Percentiles rank a stretch among this genome's conserved stretches.
Conservation (phyloP, 345 rosid genomes). For the Salix exigua region DNA sequence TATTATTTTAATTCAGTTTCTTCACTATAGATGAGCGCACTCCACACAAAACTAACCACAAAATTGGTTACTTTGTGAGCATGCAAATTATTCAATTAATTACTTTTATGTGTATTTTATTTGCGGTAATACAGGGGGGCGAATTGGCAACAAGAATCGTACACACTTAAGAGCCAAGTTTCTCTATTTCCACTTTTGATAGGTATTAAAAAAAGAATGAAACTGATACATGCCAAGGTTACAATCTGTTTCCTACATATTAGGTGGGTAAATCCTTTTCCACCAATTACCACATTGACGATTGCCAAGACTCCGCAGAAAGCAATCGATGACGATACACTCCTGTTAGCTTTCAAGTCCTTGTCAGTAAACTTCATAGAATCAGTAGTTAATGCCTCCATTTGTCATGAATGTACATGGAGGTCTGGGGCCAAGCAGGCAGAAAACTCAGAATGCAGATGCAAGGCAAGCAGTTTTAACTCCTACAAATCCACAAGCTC, state of each 20-base stretch:
- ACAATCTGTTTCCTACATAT: neutral
- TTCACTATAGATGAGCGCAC: too few relatives aligned
- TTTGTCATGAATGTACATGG: conserved; percentile 28
- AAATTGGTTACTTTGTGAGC: too few relatives aligned
- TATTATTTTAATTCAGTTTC: too few relatives aligned
- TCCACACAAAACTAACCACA: too few relatives aligned
- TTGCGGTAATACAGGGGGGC: neutral
- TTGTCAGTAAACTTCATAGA: conserved; percentile 22
- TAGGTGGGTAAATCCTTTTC: neutral
- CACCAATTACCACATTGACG: neutral
- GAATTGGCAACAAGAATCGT: neutral
- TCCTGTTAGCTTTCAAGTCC: conserved; percentile 1
- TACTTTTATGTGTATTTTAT: too few relatives aligned
- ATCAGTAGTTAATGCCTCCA: conserved; percentile 33
- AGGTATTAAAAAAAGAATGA: neutral
- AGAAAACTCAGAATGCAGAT: conserved; percentile 1
- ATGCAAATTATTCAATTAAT: too few relatives aligned
- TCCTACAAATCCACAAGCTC: conserved; percentile 13
- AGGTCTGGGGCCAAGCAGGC: conserved; percentile 9
- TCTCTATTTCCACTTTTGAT: neutral
- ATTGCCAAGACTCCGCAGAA: neutral
- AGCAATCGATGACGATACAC: neutral
- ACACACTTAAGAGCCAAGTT: neutral
- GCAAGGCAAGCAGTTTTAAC: neutral
- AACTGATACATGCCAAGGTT: neutral